Percentiles rank a stretch among this genome's conserved stretches.
Conservation (phyloP, 805 yeast species). For the Tetrapisispora iriomotensis region DNA sequence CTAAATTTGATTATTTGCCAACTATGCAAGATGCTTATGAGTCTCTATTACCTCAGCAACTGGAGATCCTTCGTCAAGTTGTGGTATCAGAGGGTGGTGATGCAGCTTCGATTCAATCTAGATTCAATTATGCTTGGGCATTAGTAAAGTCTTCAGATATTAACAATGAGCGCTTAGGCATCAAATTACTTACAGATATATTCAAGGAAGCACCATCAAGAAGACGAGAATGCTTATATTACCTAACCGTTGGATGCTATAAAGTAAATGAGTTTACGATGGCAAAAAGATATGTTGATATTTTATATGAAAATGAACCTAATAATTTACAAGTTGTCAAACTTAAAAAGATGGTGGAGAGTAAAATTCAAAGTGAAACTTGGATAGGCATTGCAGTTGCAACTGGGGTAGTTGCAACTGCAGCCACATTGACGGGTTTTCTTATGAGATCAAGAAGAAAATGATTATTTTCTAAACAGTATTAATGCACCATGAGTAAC, state of each 20-base stretch:
- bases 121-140: slow-evolving; percentile 96
- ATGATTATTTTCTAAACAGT: not conserved
- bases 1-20: slow-evolving; percentile 23
- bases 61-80: slow-evolving; percentile 66
- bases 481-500: too few species aligned
- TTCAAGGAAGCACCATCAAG: slow-evolving; percentile 73
- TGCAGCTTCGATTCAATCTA: slow-evolving; percentile 67
- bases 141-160: slow-evolving; percentile 59
- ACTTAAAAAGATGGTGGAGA: slow-evolving; percentile 69
- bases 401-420: slow-evolving; percentile 78
- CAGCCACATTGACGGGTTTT: slow-evolving; percentile 39
- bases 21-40: slow-evolving; percentile 25
- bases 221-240: slow-evolving; percentile 83
- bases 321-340: slow-evolving; percentile 67
- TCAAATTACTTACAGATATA: slow-evolving; percentile 55
- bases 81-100: slow-evolving; percentile 70
- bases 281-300: slow-evolving; percentile 77
- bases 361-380: slow-evolving; percentile 78
- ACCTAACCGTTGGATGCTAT: slow-evolving; percentile 76
- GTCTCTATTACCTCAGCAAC: slow-evolving; percentile 61
- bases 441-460: slow-evolving; percentile 2
- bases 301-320: slow-evolving; percentile 71
- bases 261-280: slow-evolving; percentile 81
- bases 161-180: slow-evolving; percentile 67
- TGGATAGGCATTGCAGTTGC: slow-evolving; percentile 80